Evolutionary conservation across 345 rosid genomes (phyloP), one percentile per base, ranked within the genome.

Genomic region (Ricinus communis): DNA sequence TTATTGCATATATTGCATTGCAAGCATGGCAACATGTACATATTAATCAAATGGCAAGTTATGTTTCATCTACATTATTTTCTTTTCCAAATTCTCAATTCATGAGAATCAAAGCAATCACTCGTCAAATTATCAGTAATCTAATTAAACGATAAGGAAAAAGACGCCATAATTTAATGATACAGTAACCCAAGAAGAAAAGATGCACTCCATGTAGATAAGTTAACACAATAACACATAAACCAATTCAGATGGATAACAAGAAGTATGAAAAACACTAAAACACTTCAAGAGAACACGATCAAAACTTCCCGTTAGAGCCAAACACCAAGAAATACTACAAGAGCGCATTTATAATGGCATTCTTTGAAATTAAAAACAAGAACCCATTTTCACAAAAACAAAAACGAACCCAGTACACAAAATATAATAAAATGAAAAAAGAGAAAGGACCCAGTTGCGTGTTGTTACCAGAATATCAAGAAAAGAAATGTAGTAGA

Each of bases 401-500:
- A 7, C 47, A 13, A 36, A 33, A 49, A 57, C 19, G 5, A n/a
- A 58, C 10, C 49, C 55, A 64, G 1, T 19, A 31, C 24, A 46
- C 12, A 38, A 66, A 60, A 16, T 11, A 58, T n/a, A n/a, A n/a
- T n/a, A n/a, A n/a, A n/a, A n/a, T n/a, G n/a, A n/a, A n/a, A n/a
- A n/a, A n/a, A n/a, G n/a, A n/a, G 41, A 27, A 21, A 64, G 59
- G 14, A 3, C 41, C 40, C 8, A 60, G 9, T 33, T 24, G 31
- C 6, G 58, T 16, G 24, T 11, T 16, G 54, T 41, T 74, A 83
- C 86, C 81, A 57, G 74, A 57, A 74, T 71, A 53, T 52, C 52
- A 3, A 52, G 74, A 71, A 72, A 12, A 55, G 78, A 85, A 70
- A n/a, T n/a, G n/a, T n/a, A n/a, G 84, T 73, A 57, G 88, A 74